Evolutionary conservation across 768 basidiomycete genomes (phyloP), one percentile per base, ranked within the genome.

Genomic region (Ramaria sp.): DNA sequence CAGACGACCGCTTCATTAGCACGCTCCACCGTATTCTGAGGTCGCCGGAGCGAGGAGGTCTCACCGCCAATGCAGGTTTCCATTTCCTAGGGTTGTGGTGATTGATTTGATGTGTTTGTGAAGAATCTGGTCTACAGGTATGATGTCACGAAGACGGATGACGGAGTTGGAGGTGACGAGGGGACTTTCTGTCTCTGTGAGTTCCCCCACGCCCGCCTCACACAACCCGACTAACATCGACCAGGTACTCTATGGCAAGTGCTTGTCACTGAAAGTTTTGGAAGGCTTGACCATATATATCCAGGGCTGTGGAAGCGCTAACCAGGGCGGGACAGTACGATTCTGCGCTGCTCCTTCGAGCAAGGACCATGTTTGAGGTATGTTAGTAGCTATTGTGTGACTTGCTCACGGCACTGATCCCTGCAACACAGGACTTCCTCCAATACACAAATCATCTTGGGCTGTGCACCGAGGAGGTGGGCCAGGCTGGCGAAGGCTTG

Each of bases 81-180:
- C 17, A 39, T 11, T n/a, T 22, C n/a, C 24, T 33, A 38, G 43
- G 39, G 50, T 7, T 17, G 30, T 6, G 20, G 15, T 4, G 2
- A 22, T 27, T 11, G 41, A 61, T 59, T 4, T 53, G 27, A 27
- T 5, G 27, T 27, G 27, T 7, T 49, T 15, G 3, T 20, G n/a
- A 61, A 91, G 88, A 85, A 84, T 63, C 78, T 91, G 10, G 88
- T 91, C 6, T 95, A 88, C 66, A 83, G 94, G 7, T 97, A 97
- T 68, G 91, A 98, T 66, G 84, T 88, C 12, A 71, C 68, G 24
- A 88, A 88, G 67, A 83, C 89, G 0, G 85, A 88, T 57, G 95
- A 97, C 63, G 95, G 95, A 7, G 91, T 97, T 12, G 94, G 95
- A 1, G 93, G 94, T 1, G 91, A 95, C 61, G 94, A 96, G 70